Base-by-base conservation (phyloP, 2,329 filamentous ascomycete species). In the Aurifilum marmelostoma region DNA sequence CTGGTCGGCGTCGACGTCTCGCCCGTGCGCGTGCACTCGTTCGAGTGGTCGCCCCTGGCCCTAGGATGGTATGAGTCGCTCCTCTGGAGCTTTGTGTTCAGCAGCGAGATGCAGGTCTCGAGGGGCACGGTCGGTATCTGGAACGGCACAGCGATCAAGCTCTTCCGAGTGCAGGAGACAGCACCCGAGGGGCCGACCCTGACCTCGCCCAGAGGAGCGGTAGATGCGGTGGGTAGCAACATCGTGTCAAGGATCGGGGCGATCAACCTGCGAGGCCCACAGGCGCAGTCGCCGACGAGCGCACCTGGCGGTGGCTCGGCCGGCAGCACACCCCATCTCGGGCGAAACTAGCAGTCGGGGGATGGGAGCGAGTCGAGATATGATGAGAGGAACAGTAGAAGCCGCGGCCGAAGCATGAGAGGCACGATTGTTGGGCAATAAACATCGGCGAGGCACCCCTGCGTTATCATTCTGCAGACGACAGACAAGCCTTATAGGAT, bases 51-150 rank as follows among this genome's bases (percentile, higher is more conserved):
- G 3, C 90, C 92, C 0, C 83, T 97, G 43, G 92, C 93, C 0
- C 84, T 98, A 64, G 95, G 94, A 63, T 98, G 96, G 96, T 97
- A 98, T 78, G 93, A 97, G 79, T 95, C 93, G 6, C 84, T 98
- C 16, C 84, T 99, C 12, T 99, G 96, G 96, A 91, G 93, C 21
- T 92, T 97, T 74, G 89, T 97, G 66, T 98, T 97, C 78, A 90
- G 92, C 37, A 91, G 90, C 75, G 96, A 99, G 81, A 93, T 97
- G 89, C 89, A 94, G 69, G 88, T 95, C 37, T 88, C 91, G 0
- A 94, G 91, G 76, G 94, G 94, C 39, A 94, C 92, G 2, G 92
- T 94, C 41, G 95, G 96, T 9, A 90, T 97, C 1, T 99, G 96
- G 95, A 97, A 95, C 76, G 92, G 93, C 47, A 98, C 96, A 0